Evolutionary conservation across 73 alveolate genomes (phyloP).

Genomic region (Tetrahymena elliotti): DNA sequence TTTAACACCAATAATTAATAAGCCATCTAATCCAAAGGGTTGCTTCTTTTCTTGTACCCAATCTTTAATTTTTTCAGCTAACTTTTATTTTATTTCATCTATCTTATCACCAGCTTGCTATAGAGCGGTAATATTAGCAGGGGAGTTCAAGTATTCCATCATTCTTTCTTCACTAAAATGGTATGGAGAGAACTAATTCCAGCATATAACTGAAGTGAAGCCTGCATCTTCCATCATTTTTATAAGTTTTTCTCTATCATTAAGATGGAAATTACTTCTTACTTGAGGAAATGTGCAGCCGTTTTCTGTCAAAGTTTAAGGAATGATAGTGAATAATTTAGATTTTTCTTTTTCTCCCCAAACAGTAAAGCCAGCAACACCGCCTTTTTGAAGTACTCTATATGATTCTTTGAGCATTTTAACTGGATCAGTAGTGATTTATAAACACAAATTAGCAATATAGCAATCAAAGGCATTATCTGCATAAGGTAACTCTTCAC

Average conservation of each 20-base stretch:
- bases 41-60: not conserved
- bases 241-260: slow-evolving; percentile 1
- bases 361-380: slow-evolving; percentile 49
- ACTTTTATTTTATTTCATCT: not conserved
- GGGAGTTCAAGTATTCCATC: not conserved
- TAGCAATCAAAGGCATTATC: slow-evolving; percentile 50
- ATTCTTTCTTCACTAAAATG: not conserved
- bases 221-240: slow-evolving; percentile 14
- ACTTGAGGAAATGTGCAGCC: not conserved
- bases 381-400: slow-evolving; percentile 46
- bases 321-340: not conserved
- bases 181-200: not conserved
- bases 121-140: not conserved
- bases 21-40: not conserved
- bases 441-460: slow-evolving; percentile 51
- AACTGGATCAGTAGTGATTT: slow-evolving; percentile 43
- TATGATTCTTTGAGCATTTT: slow-evolving; percentile 49
- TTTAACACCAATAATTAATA: not conserved
- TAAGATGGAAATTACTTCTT: slow-evolving; percentile 13
- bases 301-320: not conserved
- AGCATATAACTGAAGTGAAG: not conserved
- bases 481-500: slow-evolving; percentile 50
- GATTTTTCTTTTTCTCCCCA: slow-evolving; percentile 62
- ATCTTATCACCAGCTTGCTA: not conserved
- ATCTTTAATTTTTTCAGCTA: not conserved